These are phyloP conservation scores for Cyclocybe aegerita DNA, from an alignment of 768 basidiomycete genomes.

Conservation along the genomic window DNA sequence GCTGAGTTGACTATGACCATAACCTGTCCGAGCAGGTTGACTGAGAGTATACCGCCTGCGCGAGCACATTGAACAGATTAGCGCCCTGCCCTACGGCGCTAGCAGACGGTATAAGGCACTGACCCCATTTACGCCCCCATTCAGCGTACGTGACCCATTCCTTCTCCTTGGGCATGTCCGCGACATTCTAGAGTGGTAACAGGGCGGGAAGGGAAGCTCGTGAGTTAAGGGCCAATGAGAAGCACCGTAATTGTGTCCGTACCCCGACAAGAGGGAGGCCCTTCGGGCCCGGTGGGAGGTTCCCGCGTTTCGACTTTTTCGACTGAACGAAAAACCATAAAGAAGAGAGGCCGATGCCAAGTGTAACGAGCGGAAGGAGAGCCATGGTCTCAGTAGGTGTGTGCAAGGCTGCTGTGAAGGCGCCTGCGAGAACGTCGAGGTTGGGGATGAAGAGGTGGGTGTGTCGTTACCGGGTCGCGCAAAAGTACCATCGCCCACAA, in stretches of 20 bases:
- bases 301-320: slow-evolving; percentile 18
- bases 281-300: slow-evolving; percentile 39
- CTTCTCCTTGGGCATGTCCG: slow-evolving; percentile 41
- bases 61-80: not conserved
- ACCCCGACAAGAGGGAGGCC: slow-evolving; percentile 43
- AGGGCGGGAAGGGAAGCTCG: not conserved
- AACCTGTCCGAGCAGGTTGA: slow-evolving; percentile 41
- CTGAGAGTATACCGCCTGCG: slow-evolving; percentile 36
- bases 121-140: slow-evolving; percentile 55
- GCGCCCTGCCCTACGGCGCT: not conserved
- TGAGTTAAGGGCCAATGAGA: slow-evolving; percentile 1
- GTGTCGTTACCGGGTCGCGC: too few relatives aligned
- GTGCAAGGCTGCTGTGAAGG: too few relatives aligned
- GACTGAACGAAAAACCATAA: slow-evolving; percentile 15
- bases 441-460: too few relatives aligned
- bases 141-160: slow-evolving; percentile 51
- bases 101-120: slow-evolving; percentile 1
- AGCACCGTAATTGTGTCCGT: slow-evolving; percentile 8
- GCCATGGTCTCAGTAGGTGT: not conserved
- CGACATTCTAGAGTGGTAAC: slow-evolving; percentile 36
- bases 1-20: slow-evolving; percentile 51
- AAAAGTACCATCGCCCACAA: too few relatives aligned
- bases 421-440: not conserved
- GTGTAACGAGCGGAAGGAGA: slow-evolving; percentile 1
- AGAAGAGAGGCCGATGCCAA: not conserved